Percentiles rank a stretch among this genome's conserved stretches.
These are phyloP conservation scores for Henckelia pumila DNA, from an alignment of 257 asterid genomes.

Conservation along the genomic window DNA sequence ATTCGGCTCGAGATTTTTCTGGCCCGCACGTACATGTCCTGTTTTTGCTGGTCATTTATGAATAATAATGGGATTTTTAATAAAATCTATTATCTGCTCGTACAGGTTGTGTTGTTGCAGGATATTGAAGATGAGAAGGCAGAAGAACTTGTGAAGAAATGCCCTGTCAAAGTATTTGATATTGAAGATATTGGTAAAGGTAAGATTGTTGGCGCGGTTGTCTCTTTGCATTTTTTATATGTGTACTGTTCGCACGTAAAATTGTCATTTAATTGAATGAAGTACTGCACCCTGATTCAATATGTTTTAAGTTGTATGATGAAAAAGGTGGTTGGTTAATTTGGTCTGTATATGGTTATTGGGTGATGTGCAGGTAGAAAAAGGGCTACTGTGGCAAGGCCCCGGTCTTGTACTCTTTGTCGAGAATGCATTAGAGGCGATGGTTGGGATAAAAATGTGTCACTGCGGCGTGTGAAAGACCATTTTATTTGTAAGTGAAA, in stretches of 20 bases:
- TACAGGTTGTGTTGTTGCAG: conserved; percentile 67
- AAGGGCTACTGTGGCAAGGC: conserved; percentile 77
- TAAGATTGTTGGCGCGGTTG: conserved; percentile 27
- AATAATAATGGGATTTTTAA: conserved; percentile 2
- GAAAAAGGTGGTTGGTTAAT: conserved; percentile 1
- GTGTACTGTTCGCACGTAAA: background rate
- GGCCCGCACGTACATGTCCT: background rate
- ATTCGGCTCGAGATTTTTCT: background rate
- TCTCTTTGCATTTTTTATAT: background rate
- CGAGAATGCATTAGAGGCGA: conserved; percentile 87
- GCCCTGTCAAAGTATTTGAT: conserved; percentile 87
- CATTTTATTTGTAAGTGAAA: conserved; percentile 89
- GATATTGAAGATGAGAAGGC: conserved; percentile 74
- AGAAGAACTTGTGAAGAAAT: conserved; percentile 73
- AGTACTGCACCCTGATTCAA: background rate
- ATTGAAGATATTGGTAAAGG: conserved; percentile 85
- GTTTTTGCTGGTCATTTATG: background rate
- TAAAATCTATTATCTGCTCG: conserved; percentile 1
- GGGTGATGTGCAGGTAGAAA: conserved; percentile 41
- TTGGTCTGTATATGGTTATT: conserved; percentile 11
- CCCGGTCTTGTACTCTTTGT: conserved; percentile 84
- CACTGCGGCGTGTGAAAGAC: conserved; percentile 76
- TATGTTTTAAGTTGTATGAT: conserved; percentile 1
- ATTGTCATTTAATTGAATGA: conserved; percentile 16
- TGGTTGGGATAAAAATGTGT: conserved; percentile 71